A percentile compares a stretch with the other conserved stretches of the same genome.
Evolutionary conservation across 148 eudicot genomes (phyloP).

Genomic region (Nyssa sinensis): DNA sequence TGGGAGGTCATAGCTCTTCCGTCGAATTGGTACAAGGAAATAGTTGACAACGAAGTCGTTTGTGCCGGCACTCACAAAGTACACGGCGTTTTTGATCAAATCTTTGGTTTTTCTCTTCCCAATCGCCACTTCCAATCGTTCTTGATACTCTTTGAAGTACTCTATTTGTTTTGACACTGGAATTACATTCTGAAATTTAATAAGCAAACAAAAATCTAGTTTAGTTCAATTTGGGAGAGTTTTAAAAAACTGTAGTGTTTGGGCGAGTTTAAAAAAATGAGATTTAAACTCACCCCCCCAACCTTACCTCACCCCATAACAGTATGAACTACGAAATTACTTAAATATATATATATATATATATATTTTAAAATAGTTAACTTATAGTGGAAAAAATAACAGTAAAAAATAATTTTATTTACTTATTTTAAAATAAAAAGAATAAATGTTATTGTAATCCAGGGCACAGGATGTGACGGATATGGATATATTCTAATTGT

Average conservation of each 20-base stretch:
- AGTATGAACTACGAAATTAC: too few relatives aligned
- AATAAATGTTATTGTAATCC: too few relatives aligned
- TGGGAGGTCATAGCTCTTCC: conserved; percentile 34
- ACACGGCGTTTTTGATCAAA: conserved; percentile 39
- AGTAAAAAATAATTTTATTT: neutral
- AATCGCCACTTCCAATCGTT: conserved; percentile 35
- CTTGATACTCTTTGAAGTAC: conserved; percentile 52
- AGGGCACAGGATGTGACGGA: too few relatives aligned
- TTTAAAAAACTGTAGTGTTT: too few relatives aligned
- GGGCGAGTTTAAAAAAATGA: too few relatives aligned
- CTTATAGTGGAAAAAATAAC: neutral
- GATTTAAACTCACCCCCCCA: too few relatives aligned
- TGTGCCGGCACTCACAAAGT: conserved; percentile 64
- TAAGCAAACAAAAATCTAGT: too few relatives aligned
- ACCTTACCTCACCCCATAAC: too few relatives aligned
- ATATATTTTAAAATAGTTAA: neutral
- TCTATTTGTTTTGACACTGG: conserved; percentile 53
- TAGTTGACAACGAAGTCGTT: conserved; percentile 73
- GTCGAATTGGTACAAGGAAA: conserved; percentile 45
- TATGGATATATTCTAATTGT: too few relatives aligned
- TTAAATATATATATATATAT: too few relatives aligned
- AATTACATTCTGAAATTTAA: conserved; percentile 47
- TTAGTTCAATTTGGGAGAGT: too few relatives aligned
- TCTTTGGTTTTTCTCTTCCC: conserved; percentile 39
- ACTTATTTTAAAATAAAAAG: too few relatives aligned